Conservation (phyloP, 2,329 filamentous ascomycete species). For the Cryoendolithus antarcticus region DNA sequence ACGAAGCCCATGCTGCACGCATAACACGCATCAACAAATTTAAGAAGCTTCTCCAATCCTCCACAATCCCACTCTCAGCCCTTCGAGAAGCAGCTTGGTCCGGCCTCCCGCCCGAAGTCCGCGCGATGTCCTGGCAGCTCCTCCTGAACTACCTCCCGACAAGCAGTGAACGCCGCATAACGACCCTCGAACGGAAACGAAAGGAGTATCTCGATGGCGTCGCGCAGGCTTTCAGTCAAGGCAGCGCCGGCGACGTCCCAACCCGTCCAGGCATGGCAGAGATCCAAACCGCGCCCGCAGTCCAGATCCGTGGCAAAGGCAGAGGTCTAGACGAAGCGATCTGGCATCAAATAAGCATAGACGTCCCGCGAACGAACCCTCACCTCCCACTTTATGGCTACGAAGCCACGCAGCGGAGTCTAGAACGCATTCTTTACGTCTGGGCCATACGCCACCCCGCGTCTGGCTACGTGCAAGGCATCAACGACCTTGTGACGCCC, state of each 20-base stretch:
- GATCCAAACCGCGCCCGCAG: constrained; percentile 24
- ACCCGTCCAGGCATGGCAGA: constrained; percentile 43
- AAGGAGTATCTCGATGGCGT: constrained; percentile 96
- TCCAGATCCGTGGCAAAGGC: constrained; percentile 44
- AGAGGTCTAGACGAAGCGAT: constrained; percentile 89
- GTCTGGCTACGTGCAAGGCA: constrained; percentile 94
- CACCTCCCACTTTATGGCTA: constrained; percentile 92
- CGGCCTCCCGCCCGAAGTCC: constrained; percentile 84
- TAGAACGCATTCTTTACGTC: constrained; percentile 90
- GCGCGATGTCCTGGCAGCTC: constrained; percentile 98
- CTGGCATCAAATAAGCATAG: constrained; percentile 99
- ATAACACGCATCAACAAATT: constrained; percentile 97
- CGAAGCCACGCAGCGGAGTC: constrained; percentile 84
- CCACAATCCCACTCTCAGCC: constrained; percentile 73
- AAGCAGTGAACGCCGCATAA: constrained; percentile 84
- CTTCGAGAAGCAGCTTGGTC: constrained; percentile 84
- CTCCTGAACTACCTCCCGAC: constrained; percentile 90
- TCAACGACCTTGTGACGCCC: constrained; percentile 93
- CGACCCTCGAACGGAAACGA: constrained; percentile 82
- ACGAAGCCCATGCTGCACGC: constrained; percentile 72
- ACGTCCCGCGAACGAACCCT: constrained; percentile 90
- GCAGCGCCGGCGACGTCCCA: constrained; percentile 28
- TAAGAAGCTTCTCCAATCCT: constrained; percentile 87
- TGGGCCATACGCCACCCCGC: constrained; percentile 97
- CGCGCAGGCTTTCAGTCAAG: constrained; percentile 49